A percentile compares a stretch with the other conserved stretches of the same genome.
Conservation (phyloP, 2,329 filamentous ascomycete genomes). For the Ceratocystis lukuohia region DNA sequence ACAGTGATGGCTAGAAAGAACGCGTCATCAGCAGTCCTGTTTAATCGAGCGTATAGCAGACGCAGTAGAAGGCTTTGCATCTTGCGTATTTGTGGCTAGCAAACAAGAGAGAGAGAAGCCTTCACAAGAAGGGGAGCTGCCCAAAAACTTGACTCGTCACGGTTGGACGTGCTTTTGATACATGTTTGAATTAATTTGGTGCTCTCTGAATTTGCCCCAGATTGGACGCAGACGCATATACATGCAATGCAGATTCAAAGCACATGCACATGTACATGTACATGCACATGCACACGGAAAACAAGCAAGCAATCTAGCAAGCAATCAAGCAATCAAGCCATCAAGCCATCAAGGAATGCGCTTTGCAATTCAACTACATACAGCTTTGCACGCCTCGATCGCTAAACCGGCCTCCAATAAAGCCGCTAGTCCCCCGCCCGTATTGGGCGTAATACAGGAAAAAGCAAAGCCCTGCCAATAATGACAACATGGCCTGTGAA, state of each 20-base stretch:
- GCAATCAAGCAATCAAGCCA: no score
- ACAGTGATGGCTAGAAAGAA: not conserved
- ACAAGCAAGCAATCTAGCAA: no score
- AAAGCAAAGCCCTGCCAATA: not conserved
- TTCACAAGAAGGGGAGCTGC: not conserved
- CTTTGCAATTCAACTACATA: no score
- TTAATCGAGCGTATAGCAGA: not conserved
- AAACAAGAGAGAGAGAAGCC: no score
- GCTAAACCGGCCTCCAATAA: not conserved
- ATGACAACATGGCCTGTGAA: not conserved
- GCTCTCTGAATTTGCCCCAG: not conserved
- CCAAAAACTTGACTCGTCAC: not conserved
- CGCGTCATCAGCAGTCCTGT: not conserved
- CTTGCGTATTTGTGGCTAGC: no score
- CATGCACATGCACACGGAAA: not conserved
- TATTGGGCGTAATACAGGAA: not conserved
- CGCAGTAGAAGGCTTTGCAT: not conserved
- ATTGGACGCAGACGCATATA: not conserved
- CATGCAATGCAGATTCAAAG: not conserved
- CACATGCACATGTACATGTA: not conserved
- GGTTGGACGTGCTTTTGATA: not conserved
- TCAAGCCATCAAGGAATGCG: no score
- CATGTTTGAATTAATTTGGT: not conserved
- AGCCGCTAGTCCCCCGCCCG: not conserved
- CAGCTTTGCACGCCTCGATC: no score